Base-by-base conservation (phyloP, 345 rosid genomes). In the Pelargonium nanum region DNA sequence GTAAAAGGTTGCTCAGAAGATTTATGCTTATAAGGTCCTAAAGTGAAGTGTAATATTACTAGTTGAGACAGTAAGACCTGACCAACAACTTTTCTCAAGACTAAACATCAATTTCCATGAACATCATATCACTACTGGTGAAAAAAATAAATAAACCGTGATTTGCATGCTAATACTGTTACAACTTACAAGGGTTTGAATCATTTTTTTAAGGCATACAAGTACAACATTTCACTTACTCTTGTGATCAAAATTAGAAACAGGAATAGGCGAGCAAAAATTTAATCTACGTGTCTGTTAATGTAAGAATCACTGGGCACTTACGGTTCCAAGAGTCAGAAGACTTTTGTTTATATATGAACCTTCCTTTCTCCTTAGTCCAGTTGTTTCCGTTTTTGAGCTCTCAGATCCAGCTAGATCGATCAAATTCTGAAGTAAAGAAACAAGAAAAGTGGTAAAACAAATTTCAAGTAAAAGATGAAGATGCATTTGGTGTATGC, bases 351-450 rank as follows among this genome's bases (percentile, higher is more conserved):
- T 94, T 70, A 94, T 94, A 79, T 88, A 94, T 70, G 99, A 79
- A 70, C 97, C 99, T 77, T 94, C 99, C 77, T 90, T 94, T 72
- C 99, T 86, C 77, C 99, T 73, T 56, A 94, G 58, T 61, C 99
- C 99, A 67, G 95, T 90, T 65, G 99, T 94, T 79, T 94, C 99
- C 17, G 99, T 90, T 81, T 94, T 94, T 66, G 99, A 90, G 77
- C 99, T 94, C 84, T 94, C 99, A 58, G 99, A 94, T 72, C 99
- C 99, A 71, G 99, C 99, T 55, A 94, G 82, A 75, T 94, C 99
- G 40, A 94, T 94, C 84, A 94, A 78, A 83, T 94, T 94, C 99
- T 94, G 78, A 56, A 70, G 57, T 73, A 70, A 65, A 67, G 24
- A 20, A 59, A n/a, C 60, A 67, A 65, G 19, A 56, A 72, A 34